phyloP scores from a whole-genome alignment of 768 basidiomycete species.

The Calocybe gangraenosa region DNA sequence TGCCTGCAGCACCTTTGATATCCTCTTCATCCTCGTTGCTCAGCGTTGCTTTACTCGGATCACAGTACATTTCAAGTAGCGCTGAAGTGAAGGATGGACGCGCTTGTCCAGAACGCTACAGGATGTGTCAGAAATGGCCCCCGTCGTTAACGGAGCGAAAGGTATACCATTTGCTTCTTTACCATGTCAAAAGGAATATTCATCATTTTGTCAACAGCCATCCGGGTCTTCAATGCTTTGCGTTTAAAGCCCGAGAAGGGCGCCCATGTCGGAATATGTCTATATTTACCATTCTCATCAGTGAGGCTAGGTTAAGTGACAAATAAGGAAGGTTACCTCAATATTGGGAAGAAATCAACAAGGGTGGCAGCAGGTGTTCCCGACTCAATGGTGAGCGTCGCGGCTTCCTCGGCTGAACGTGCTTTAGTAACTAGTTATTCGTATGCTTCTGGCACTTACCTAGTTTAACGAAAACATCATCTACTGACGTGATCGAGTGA shows the following conservation, averaged over 20 bases:
- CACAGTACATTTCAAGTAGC: conserved; percentile 36
- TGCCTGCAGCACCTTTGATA: conserved; percentile 55
- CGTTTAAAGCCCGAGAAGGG: conserved; percentile 45
- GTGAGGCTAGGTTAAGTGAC: background rate
- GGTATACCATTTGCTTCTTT: conserved; percentile 40
- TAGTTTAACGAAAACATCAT: conserved; percentile 40
- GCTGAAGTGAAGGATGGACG: conserved; percentile 41
- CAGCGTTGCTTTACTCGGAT: conserved; percentile 27
- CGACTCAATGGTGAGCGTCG: conserved; percentile 39
- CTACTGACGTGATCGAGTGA: conserved; percentile 36
- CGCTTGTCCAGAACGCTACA: conserved; percentile 37
- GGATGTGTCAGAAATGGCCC: conserved; percentile 7
- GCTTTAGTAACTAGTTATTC: background rate
- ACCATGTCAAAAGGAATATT: conserved; percentile 48
- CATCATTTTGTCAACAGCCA: conserved; percentile 45
- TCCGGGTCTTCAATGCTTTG: conserved; percentile 35
- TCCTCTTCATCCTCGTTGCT: conserved; percentile 43
- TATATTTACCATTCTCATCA: conserved; percentile 11
- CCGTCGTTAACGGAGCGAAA: background rate
- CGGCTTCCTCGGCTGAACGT: conserved; percentile 38
- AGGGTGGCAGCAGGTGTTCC: conserved; percentile 43
- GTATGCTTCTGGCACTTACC: too few relatives aligned
- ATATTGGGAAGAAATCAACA: conserved; percentile 45
- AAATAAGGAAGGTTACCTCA: conserved; percentile 26
- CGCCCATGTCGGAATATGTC: conserved; percentile 47